A percentile compares a stretch with the other conserved stretches of the same genome.
phyloP scores from a whole-genome alignment of 1,284 basidiomycete genomes.

The Hortiboletus rubellus region DNA sequence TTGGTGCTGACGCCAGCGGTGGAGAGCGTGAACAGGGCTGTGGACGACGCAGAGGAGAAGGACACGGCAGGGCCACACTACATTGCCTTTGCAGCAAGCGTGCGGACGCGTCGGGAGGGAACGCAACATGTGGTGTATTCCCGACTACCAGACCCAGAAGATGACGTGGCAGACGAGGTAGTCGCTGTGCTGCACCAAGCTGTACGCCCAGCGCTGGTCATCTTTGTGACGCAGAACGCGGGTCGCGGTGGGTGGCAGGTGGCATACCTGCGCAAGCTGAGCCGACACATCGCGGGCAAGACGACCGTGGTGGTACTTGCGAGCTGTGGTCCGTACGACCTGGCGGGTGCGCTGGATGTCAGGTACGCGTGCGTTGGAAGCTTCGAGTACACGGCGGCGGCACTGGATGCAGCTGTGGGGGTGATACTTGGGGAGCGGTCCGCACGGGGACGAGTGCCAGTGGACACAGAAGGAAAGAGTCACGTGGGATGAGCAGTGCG shows the following conservation, averaged over 20 bases:
- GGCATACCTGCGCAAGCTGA: constrained; percentile 39
- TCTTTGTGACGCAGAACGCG: constrained; percentile 62
- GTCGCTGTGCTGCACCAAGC: constrained; percentile 7
- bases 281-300: constrained; percentile 14
- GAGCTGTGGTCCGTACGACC: constrained; percentile 63
- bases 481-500: constrained; percentile 10
- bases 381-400: constrained; percentile 58
- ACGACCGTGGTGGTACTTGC: constrained; percentile 49
- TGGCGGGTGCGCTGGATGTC: constrained; percentile 33
- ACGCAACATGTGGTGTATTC: constrained; percentile 52
- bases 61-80: constrained; percentile 50
- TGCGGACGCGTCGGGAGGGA: constrained; percentile 36
- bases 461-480: constrained; percentile 19
- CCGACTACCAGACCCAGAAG: constrained; percentile 20
- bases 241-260: constrained; percentile 57
- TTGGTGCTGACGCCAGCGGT: constrained; percentile 56
- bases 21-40: constrained; percentile 59
- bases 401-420: constrained; percentile 44
- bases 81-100: constrained; percentile 44
- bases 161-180: constrained; percentile 7
- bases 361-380: constrained; percentile 41
- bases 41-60: constrained; percentile 56
- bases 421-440: constrained; percentile 46
- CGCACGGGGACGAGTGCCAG: constrained; percentile 42
- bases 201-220: constrained; percentile 28